Base-by-base conservation (phyloP, 345 rosid genomes). In the Carallia brachiata region DNA sequence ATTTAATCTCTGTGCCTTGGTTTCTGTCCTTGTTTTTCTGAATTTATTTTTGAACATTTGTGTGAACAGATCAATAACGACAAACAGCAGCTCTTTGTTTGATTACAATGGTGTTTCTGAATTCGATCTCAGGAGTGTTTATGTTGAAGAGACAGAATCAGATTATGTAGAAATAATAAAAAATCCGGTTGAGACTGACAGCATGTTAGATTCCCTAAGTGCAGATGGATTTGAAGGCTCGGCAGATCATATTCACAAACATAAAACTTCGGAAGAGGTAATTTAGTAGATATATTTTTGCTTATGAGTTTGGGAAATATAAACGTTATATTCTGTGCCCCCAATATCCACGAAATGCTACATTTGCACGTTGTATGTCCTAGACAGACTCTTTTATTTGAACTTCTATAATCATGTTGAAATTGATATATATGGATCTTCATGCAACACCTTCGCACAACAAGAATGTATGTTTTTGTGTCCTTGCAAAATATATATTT, bases 41-140 rank as follows among this genome's bases (percentile, higher is more conserved):
- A 47, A 2, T 10, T 62, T 72, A 55, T 36, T 7, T 3, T 61
- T 28, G 36, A 52, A 8, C 44, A 31, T 57, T 44, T 63, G 31
- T 67, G 52, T 58, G 72, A 67, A 37, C 84, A 86, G 93, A 72
- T 82, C 69, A 32, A 72, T 80, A 50, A 70, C 66, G 40, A 44
- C 63, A 74, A 78, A 67, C 65, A 81, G 72, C 65, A 63, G 77
- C 67, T 75, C 70, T 67, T 50, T 56, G 44, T 8, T 13, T 5
- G 78, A 77, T 47, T 68, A 58, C 52, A 52, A 37, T 28, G 56
- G 65, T 53, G 57, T 52, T 30, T 12, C 40, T 62, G 78, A 81
- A 10, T 68, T 73, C 61, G 84, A 75, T 47, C 63, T 48, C 12
- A 80, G 81, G 59, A 72, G 80, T 72, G 59, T 65, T 54, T 65